These are phyloP conservation scores for Penicillium waksmanii DNA, from an alignment of 495 filamentous ascomycete genomes.

Conservation along the genomic window DNA sequence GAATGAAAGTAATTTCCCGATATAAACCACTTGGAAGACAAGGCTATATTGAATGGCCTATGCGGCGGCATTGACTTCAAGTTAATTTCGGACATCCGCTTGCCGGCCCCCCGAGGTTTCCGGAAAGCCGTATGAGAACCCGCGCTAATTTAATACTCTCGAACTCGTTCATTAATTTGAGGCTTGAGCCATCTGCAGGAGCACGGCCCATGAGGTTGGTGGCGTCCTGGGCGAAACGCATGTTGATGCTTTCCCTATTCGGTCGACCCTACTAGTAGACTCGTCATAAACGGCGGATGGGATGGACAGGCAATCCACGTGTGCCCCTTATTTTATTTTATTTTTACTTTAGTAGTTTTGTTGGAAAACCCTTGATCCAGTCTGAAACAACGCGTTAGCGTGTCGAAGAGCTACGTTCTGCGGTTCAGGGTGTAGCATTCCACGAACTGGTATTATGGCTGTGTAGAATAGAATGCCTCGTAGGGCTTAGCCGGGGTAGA, in stretches of 20 bases:
- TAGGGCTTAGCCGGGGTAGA: constrained; percentile 14
- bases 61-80: neutral
- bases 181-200: neutral
- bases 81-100: constrained; percentile 7
- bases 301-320: constrained; percentile 21
- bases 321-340: constrained; percentile 17
- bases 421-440: constrained; percentile 22
- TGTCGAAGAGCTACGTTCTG: constrained; percentile 14
- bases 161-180: constrained; percentile 1
- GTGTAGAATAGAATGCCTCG: constrained; percentile 17
- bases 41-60: no score
- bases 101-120: neutral
- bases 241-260: constrained; percentile 16
- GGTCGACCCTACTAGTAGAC: constrained; percentile 11
- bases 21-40: neutral
- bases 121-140: neutral
- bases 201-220: constrained; percentile 8
- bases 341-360: neutral
- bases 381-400: constrained; percentile 22
- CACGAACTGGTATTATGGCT: constrained; percentile 15
- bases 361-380: constrained; percentile 12
- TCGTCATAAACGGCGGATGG: constrained; percentile 18
- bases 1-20: constrained; percentile 6
- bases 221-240: constrained; percentile 4
- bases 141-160: neutral